Evolutionary conservation across 108 stramenopile genomes (phyloP).

Genomic region (Cyclotella atomus): DNA sequence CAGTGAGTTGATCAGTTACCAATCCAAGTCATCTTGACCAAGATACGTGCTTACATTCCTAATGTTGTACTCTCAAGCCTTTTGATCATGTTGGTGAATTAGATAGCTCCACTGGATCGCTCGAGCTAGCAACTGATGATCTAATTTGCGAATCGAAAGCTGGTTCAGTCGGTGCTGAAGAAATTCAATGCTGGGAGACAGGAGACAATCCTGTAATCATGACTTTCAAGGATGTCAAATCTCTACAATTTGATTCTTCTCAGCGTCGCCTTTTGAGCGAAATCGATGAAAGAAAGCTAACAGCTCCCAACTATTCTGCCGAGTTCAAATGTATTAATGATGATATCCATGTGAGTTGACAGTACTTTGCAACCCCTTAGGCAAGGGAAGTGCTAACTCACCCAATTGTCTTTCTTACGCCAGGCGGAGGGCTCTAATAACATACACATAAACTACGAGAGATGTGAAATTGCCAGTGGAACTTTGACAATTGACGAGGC

Average conservation of each 20-base stretch:
- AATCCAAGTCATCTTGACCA: too few species aligned
- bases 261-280: neutral
- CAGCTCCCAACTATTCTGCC: neutral
- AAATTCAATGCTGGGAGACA: conserved; percentile 6
- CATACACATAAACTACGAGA: conserved; percentile 9
- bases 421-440: neutral
- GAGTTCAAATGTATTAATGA: neutral
- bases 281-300: neutral
- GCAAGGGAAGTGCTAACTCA: neutral
- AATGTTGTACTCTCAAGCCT: too few species aligned
- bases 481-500: neutral
- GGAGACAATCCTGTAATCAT: neutral
- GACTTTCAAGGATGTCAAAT: neutral
- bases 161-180: neutral
- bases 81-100: too few species aligned
- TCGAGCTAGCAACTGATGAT: neutral
- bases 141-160: conserved; percentile 1
- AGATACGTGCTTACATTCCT: too few species aligned
- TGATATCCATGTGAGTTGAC: neutral
- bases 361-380: neutral
- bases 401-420: neutral
- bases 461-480: conserved; percentile 8
- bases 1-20: too few species aligned
- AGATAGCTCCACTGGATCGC: neutral
- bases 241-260: neutral